Evolutionary conservation across 768 basidiomycete species (phyloP).

Genomic region (Megacollybia marginata): DNA sequence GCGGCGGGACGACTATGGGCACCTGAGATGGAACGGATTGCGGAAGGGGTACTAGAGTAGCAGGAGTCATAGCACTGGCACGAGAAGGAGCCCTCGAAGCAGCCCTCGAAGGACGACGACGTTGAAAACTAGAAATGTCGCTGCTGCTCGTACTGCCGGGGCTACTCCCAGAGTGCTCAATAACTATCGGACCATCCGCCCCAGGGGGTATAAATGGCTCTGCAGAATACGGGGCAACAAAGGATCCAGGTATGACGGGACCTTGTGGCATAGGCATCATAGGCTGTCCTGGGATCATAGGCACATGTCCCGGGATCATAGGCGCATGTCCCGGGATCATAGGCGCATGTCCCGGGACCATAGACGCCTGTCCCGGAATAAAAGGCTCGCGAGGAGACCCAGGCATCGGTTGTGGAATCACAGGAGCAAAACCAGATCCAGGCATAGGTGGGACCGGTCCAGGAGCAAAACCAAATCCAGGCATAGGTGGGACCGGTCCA

Average conservation of each 20-base stretch:
- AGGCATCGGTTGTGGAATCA: conserved; percentile 11
- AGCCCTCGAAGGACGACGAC: conserved; percentile 3
- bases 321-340: conserved; percentile 11
- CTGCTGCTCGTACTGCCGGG: no score
- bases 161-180: no score
- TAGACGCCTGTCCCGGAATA: conserved; percentile 1
- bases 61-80: neutral
- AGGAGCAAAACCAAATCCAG: conserved; percentile 12
- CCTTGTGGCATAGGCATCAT: no score
- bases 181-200: neutral
- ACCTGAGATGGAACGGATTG: conserved; percentile 6
- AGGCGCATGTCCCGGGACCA: conserved; percentile 7
- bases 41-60: neutral
- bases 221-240: no score
- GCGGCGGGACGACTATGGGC: conserved; percentile 3
- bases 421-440: conserved; percentile 8
- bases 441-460: conserved; percentile 16
- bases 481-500: conserved; percentile 12
- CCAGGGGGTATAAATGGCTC: conserved; percentile 16
- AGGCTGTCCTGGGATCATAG: no score
- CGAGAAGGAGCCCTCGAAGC: neutral
- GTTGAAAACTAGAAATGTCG: neutral
- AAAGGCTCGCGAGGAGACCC: conserved; percentile 2
- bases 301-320: no score
- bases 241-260: no score